These are phyloP conservation scores for Sequoia sempervirens DNA, from an alignment of 75 land plant genomes.

Conservation along the genomic window DNA sequence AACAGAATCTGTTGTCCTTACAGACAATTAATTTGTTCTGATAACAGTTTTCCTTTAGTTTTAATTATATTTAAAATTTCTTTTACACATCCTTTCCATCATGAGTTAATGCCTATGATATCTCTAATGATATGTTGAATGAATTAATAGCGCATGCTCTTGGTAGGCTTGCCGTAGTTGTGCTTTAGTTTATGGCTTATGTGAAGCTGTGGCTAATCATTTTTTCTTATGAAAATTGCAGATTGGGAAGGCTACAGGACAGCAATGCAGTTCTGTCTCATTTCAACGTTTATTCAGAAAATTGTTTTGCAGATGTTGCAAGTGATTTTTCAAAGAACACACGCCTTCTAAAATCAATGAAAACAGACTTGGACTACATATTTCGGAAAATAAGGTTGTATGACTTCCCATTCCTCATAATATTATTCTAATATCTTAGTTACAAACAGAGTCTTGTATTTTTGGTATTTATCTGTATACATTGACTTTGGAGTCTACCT, in stretches of 20 bases:
- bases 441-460: neutral
- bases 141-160: neutral
- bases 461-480: neutral
- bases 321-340: slow-evolving; percentile 66
- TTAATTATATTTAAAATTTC: neutral
- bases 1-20: neutral
- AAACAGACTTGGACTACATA: slow-evolving; percentile 82
- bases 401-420: neutral
- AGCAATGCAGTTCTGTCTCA: slow-evolving; percentile 94
- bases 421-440: neutral
- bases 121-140: neutral
- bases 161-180: neutral
- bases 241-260: slow-evolving; percentile 92
- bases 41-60: neutral
- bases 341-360: slow-evolving; percentile 75
- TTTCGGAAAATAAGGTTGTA: slow-evolving; percentile 75
- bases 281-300: slow-evolving; percentile 85
- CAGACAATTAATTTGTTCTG: neutral
- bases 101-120: neutral
- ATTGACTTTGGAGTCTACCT: neutral
- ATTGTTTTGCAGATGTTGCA: slow-evolving; percentile 68
- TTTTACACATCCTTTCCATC: neutral
- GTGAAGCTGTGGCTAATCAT: neutral
- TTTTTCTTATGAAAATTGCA: slow-evolving; percentile 16
- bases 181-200: neutral